Conservation (phyloP, 768 basidiomycete genomes). For the Imleria badia region DNA sequence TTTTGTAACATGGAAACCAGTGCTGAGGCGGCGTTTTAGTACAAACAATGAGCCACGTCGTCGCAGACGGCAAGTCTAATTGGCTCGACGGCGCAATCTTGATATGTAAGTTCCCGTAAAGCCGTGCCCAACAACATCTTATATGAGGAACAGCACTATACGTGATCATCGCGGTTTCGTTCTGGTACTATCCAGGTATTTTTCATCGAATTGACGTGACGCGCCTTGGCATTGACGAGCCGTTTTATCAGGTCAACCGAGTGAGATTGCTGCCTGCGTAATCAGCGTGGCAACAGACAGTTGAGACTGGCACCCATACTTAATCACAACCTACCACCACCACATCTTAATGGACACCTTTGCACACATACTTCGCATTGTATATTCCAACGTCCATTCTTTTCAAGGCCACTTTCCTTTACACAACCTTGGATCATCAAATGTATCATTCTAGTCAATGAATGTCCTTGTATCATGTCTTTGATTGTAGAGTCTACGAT, state of each 20-base stretch:
- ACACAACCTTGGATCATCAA: not conserved
- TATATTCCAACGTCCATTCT: slow-evolving; percentile 16
- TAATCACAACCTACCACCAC: slow-evolving; percentile 3
- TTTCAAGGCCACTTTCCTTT: slow-evolving; percentile 10
- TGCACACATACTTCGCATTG: slow-evolving; percentile 10
- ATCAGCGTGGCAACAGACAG: not conserved
- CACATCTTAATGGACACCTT: not conserved
- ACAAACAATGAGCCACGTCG: slow-evolving; percentile 80
- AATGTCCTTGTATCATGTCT: slow-evolving; percentile 3
- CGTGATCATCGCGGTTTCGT: slow-evolving; percentile 65
- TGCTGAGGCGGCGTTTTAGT: slow-evolving; percentile 41
- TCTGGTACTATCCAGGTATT: slow-evolving; percentile 58
- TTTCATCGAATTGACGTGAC: not conserved
- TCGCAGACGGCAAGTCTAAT: slow-evolving; percentile 80
- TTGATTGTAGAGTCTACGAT: slow-evolving; percentile 14
- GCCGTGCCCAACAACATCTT: not conserved
- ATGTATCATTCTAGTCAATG: slow-evolving; percentile 3
- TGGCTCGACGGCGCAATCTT: slow-evolving; percentile 80
- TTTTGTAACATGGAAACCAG: slow-evolving; percentile 35
- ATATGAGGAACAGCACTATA: slow-evolving; percentile 52
- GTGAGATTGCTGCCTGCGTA: slow-evolving; percentile 16
- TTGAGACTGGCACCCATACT: not conserved
- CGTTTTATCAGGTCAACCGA: slow-evolving; percentile 25
- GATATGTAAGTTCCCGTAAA: slow-evolving; percentile 50
- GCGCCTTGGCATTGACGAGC: not conserved